These are phyloP conservation scores for Jaapia argillacea DNA, from an alignment of 768 basidiomycete species.

Conservation along the genomic window DNA sequence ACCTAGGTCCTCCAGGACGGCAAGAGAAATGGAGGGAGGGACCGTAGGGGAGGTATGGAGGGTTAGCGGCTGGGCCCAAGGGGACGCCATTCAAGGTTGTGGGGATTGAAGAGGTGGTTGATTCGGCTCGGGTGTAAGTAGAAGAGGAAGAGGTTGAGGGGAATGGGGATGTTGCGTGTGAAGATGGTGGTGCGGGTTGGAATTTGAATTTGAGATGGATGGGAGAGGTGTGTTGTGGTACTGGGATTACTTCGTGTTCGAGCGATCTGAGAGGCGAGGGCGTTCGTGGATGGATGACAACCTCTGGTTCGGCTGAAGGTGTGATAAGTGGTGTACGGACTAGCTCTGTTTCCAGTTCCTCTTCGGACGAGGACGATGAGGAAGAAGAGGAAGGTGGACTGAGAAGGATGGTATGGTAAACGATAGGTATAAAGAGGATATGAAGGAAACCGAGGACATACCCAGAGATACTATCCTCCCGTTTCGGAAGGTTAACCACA, in stretches of 20 bases:
- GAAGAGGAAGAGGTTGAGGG: neutral
- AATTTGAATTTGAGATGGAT: neutral
- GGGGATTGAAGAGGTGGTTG: too few relatives aligned
- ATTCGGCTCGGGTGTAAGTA: too few relatives aligned
- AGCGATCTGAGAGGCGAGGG: neutral
- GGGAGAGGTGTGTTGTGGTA: neutral
- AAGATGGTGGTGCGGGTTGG: neutral
- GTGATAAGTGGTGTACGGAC: too few relatives aligned
- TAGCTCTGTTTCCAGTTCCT: too few relatives aligned
- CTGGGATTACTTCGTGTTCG: neutral
- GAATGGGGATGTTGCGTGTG: neutral
- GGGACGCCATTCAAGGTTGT: constrained; percentile 9
- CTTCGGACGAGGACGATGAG: too few relatives aligned
- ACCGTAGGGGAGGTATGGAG: constrained; percentile 41
- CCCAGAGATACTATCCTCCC: neutral
- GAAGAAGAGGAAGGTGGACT: neutral
- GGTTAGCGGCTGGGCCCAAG: constrained; percentile 14
- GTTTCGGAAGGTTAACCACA: neutral
- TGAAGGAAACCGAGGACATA: neutral
- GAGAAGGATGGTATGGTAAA: neutral
- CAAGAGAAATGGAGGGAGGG: constrained; percentile 47
- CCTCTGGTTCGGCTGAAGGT: too few relatives aligned
- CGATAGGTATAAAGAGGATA: neutral
- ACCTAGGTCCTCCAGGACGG: constrained; percentile 52
- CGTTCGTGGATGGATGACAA: too few relatives aligned